Conservation (phyloP, 108 stramenopile species). For the Fistulifera pelliculosa region DNA sequence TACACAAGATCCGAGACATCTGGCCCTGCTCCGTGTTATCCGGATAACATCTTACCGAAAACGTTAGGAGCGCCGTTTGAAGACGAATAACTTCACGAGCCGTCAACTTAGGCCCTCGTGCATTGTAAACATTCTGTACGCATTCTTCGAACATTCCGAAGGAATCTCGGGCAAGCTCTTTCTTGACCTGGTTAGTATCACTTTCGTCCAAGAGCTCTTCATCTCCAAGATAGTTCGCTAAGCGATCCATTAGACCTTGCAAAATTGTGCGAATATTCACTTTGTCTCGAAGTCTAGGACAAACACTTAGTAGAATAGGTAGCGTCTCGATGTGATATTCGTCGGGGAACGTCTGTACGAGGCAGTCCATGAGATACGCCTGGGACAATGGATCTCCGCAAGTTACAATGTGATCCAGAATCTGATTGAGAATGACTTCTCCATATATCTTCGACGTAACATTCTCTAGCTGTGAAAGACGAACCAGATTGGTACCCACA, state of each 20-base stretch:
- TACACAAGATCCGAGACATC: slow-evolving; percentile 74
- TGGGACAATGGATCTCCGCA: slow-evolving; percentile 95
- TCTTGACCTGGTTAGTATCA: slow-evolving; percentile 74
- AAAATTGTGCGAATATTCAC: slow-evolving; percentile 92
- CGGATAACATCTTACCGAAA: slow-evolving; percentile 90
- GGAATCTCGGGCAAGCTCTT: slow-evolving; percentile 54
- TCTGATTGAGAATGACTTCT: slow-evolving; percentile 67
- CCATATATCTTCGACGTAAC: slow-evolving; percentile 82
- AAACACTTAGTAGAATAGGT: slow-evolving; percentile 78
- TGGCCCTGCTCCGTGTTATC: slow-evolving; percentile 74
- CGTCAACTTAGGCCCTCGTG: slow-evolving; percentile 68
- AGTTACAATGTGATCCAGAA: slow-evolving; percentile 84
- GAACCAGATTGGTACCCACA: slow-evolving; percentile 95
- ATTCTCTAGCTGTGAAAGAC: slow-evolving; percentile 87
- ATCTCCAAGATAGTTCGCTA: slow-evolving; percentile 74
- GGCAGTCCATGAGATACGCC: slow-evolving; percentile 96
- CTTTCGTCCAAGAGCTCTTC: slow-evolving; percentile 67
- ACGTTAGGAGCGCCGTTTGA: slow-evolving; percentile 82
- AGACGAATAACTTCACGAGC: slow-evolving; percentile 88
- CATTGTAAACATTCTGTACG: slow-evolving; percentile 79
- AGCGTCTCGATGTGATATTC: slow-evolving; percentile 96
- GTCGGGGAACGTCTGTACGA: slow-evolving; percentile 97
- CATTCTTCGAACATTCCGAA: slow-evolving; percentile 91
- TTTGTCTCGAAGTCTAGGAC: slow-evolving; percentile 87
- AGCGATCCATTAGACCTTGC: slow-evolving; percentile 88